Base-by-base conservation (phyloP, 371 early-diverging fungal genomes). In the Mucor circinelloides region DNA sequence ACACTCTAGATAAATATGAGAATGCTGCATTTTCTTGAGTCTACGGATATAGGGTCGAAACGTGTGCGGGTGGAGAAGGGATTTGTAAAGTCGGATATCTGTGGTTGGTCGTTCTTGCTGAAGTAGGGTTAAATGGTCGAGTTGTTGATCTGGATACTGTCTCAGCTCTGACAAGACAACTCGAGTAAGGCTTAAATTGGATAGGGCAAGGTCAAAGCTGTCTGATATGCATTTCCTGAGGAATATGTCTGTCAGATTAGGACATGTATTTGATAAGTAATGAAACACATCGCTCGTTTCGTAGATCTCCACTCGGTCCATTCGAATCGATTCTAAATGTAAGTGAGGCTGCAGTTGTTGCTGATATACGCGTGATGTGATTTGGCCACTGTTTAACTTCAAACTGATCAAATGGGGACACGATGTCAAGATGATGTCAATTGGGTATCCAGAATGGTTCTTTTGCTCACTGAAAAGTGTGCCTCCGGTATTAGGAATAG, bases 31-130 rank as follows among this genome's bases (percentile, higher is more conserved):
- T 23, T 15, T 61, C 21, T 55, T 63, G 42, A 58, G 27, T 34
- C 65, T 44, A 17, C 58, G 58, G 10, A 65, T 32, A 46, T 32
- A 48, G 17, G 58, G 46, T 34, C 44, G 65, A 31, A 58, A 48
- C 3, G 58, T 65, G 17, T 58, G 19, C 34, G 10, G 58, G 19
- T 65, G 31, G 9, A 46, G 46, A 7, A 15, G 34, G 8, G 58
- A 38, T 48, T 46, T 58, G 58, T 65, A 65, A 12, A 25, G 58
- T 7, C 65, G 40, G 13, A 52, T 52, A 21, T 52, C 52, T 42
- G 44, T 27, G 3, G 7, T 46, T 19, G 44, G 19, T 44, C n/a
- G 42, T 46, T 60, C 28, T 32, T 60, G 60, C 31, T 44, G 46
- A 13, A 60, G 10, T 19, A 60, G 21, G 8, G 44, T 21, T 21